Evolutionary conservation across 495 filamentous ascomycete genomes (phyloP), one percentile per base, ranked within the genome.

Genomic region (Neurospora sp.): DNA sequence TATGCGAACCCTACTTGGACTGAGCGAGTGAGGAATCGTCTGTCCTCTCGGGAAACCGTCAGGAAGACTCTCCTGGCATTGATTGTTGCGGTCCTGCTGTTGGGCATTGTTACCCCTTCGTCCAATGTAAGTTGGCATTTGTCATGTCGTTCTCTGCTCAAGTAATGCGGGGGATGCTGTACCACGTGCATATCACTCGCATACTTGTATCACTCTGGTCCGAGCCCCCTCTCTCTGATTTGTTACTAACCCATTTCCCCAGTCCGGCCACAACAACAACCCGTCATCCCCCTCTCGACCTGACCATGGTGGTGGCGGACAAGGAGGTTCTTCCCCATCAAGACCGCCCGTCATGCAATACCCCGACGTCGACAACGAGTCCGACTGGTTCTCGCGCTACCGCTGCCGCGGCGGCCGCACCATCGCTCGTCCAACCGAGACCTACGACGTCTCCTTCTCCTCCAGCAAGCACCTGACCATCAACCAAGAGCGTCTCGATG

Each of bases 381-480:
- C 75, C 71, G 31, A 42, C 35, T 78, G 77, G 78, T 40, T 59
- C 53, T 3, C 69, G 11, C 37, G 44, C 8, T 31, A 41, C 37
- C 27, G 10, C 44, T 84, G 84, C 75, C 72, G 78, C 40, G 74
- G 75, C 22, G 75, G 73, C 42, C 71, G 76, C 59, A 66, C 53
- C 53, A 77, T 82, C 70, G 66, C 72, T n/a, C 81, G 77, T 40
- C 72, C 75, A 2, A 75, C 76, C 31, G 74, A 84, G 74, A 69
- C 75, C 12, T 78, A 81, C 35, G 69, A 72, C 42, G 71, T 82
- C 20, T 72, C 80, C 69, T 85, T 83, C 44, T 71, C 73, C 53
- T 46, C 40, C 11, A 72, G 75, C 61, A 80, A 74, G 40, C 74
- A 78, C 44, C 70, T 86, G 14, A 74, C 70, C 27, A 75, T 85